Conservation (phyloP, 108 stramenopile genomes). For the Nitzschia inconspicua region DNA sequence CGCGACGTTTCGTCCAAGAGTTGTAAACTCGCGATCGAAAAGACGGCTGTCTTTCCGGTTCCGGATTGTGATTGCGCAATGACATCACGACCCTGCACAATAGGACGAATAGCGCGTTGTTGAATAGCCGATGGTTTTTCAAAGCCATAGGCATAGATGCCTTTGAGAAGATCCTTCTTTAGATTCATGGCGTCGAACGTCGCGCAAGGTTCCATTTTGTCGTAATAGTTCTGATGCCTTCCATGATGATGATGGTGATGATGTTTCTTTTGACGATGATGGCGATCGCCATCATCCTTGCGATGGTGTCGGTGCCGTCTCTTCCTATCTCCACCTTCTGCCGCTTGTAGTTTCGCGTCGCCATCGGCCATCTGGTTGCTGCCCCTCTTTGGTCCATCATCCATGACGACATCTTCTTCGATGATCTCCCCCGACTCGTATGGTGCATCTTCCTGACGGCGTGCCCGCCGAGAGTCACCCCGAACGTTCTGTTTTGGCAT, state of each 20-base stretch:
- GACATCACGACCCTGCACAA: constrained; percentile 91
- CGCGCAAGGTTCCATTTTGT: constrained; percentile 32
- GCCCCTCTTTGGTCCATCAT: neutral
- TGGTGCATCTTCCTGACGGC: neutral
- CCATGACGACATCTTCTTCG: neutral
- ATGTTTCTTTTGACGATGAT: neutral
- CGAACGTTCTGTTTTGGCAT: no score
- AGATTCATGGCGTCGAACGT: constrained; percentile 86
- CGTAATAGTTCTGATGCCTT: neutral
- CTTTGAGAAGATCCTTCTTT: constrained; percentile 73
- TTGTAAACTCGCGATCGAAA: constrained; percentile 94
- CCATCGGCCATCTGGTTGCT: neutral
- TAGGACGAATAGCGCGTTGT: constrained; percentile 97
- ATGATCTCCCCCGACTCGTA: neutral
- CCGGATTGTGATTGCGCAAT: constrained; percentile 98
- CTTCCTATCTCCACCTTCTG: neutral
- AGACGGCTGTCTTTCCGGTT: constrained; percentile 96
- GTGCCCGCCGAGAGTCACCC: no score
- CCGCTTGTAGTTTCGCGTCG: neutral
- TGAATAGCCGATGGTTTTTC: constrained; percentile 98
- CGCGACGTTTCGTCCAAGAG: constrained; percentile 70
- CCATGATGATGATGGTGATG: no score
- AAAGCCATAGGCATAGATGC: constrained; percentile 97
- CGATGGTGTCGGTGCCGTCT: neutral
- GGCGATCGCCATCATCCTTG: neutral